Conservation (phyloP, 2,329 filamentous ascomycete genomes). For the Neopestalotiopsis sp. region DNA sequence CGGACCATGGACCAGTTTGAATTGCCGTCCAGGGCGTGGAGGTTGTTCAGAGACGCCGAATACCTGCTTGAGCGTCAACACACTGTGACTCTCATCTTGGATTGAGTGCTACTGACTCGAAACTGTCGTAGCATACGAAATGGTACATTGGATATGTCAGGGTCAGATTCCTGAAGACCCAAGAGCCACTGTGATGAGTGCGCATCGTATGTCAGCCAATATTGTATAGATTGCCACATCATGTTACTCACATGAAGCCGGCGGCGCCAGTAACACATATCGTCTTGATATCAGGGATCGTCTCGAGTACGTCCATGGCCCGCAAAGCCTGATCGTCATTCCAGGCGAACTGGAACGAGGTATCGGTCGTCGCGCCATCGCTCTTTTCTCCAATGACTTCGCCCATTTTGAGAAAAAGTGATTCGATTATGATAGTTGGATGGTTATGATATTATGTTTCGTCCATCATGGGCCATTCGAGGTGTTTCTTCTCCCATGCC, state of each 20-base stretch:
- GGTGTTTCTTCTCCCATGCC: too few species aligned
- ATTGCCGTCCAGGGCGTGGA: conserved; percentile 67
- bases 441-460: too few species aligned
- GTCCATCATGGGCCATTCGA: too few species aligned
- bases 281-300: conserved; percentile 72
- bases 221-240: neutral
- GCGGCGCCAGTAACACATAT: conserved; percentile 86
- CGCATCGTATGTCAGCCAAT: neutral
- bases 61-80: conserved; percentile 36
- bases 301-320: conserved; percentile 73
- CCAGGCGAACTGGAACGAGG: conserved; percentile 51
- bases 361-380: neutral
- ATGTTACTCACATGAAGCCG: conserved; percentile 75
- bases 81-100: neutral
- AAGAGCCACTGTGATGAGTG: conserved; percentile 68
- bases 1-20: conserved; percentile 81
- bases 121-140: conserved; percentile 82
- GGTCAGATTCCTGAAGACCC: conserved; percentile 80
- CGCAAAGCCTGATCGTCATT: conserved; percentile 72
- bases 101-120: conserved; percentile 58
- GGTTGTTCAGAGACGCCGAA: conserved; percentile 82
- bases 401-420: neutral
- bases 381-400: neutral
- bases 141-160: conserved; percentile 79
- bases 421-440: too few species aligned